Base-by-base conservation (phyloP, 768 basidiomycete genomes). In the Mycena galericulata region DNA sequence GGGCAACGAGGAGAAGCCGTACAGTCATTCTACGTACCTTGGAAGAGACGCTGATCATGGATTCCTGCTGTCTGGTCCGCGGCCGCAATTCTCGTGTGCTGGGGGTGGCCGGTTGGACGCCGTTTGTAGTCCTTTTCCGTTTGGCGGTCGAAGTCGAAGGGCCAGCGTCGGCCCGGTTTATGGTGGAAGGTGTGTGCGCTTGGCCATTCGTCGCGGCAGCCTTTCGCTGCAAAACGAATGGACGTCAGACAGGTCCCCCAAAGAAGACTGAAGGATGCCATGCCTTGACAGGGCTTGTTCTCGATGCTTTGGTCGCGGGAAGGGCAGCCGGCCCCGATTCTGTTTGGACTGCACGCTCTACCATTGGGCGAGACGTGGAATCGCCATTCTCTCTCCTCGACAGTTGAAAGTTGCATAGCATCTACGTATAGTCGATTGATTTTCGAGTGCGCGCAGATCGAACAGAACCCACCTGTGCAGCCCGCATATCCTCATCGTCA, bases 391-490 rank as follows among this genome's bases (percentile, higher is more conserved):
- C 64, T 62, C 68, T 67, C 71, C 62, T 72, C 18, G 53, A 69
- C 51, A 73, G 65, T 55, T 75, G 81, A 51, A 86, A 74, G 66
- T 77, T 80, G 68, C 81, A 86, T 20, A 86, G 69, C 67, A 84
- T 73, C 85, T 86, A 65, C n/a, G n/a, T n/a, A n/a, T 38, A 40
- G 40, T 43, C 29, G 38, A 49, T 71, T 29, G 56, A 53, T 17
- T n/a, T n/a, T n/a, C n/a, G n/a, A 11, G 36, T 26, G 29, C 29
- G 22, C 38, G 26, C 22, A n/a, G 58, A 68, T 36, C 14, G 24
- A 26, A 49, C 53, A 30, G 54, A 34, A 59, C 81, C 71, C 76
- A 87, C 92, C 83, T 91, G 85, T 38, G 91, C 92, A 12, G 86
- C 86, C 62, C 79, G 82, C 60, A 91, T 70, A 58, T 91, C 89